These are phyloP conservation scores for Dendrobium nobile DNA, from an alignment of 106 monocot species.

Conservation along the genomic window DNA sequence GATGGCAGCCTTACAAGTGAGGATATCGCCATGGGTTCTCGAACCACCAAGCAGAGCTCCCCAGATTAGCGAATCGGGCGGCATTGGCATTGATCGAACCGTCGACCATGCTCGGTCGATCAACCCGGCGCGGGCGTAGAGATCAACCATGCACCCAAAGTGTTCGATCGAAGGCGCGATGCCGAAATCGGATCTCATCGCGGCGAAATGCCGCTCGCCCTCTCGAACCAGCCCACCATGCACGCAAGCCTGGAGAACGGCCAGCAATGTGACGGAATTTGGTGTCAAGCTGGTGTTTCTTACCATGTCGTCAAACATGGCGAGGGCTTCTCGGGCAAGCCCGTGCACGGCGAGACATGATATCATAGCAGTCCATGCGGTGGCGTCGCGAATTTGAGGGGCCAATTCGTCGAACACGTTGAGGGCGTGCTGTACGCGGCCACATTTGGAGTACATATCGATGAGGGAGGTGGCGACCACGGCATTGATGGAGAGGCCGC, in stretches of 20 bases:
- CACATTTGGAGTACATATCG: conserved; percentile 70
- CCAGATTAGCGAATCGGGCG: conserved; percentile 29
- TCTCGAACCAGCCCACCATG: conserved; percentile 41
- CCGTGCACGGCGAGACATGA: conserved; percentile 54
- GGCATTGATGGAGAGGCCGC: conserved; percentile 18
- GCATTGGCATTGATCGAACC: conserved; percentile 21
- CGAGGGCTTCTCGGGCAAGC: conserved; percentile 34
- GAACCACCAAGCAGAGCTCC: conserved; percentile 37
- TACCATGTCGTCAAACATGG: conserved; percentile 43
- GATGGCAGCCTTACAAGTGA: conserved; percentile 13
- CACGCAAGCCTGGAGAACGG: conserved; percentile 57
- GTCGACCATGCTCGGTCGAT: conserved; percentile 14
- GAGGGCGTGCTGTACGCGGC: conserved; percentile 34
- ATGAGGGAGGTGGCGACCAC: conserved; percentile 44
- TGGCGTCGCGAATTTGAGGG: conserved; percentile 27
- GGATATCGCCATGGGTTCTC: conserved; percentile 19
- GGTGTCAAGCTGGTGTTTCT: background rate
- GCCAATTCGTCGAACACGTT: conserved; percentile 41
- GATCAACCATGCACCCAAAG: conserved; percentile 73
- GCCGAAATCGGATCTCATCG: conserved; percentile 25
- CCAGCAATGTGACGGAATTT: conserved; percentile 10
- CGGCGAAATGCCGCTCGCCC: conserved; percentile 29
- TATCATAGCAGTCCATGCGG: conserved; percentile 57
- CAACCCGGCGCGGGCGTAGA: conserved; percentile 18
- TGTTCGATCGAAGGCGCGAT: conserved; percentile 44